Conservation (phyloP, 768 basidiomycete genomes). For the Lactarius akahatsu region DNA sequence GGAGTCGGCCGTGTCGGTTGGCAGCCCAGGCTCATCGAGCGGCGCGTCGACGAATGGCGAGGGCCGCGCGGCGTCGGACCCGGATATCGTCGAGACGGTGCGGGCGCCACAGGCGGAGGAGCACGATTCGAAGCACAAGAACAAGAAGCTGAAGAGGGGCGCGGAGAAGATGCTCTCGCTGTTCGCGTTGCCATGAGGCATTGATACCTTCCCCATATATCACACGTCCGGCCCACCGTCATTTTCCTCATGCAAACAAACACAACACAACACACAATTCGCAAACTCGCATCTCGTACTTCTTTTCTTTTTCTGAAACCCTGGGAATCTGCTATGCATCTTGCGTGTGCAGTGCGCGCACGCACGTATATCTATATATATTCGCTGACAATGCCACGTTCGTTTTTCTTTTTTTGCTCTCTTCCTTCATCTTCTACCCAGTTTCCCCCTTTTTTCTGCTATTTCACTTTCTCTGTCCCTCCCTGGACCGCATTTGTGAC, state of each 20-base stretch:
- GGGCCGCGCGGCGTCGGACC: constrained; percentile 29
- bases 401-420: constrained; percentile 8
- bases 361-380: constrained; percentile 26
- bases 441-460: too few relatives aligned
- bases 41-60: constrained; percentile 64
- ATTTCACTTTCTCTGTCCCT: background rate
- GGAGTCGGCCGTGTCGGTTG: constrained; percentile 73
- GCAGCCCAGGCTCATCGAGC: constrained; percentile 67
- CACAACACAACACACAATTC: background rate
- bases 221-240: background rate
- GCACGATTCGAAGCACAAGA: constrained; percentile 57
- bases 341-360: constrained; percentile 21
- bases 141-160: constrained; percentile 81
- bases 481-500: constrained; percentile 22
- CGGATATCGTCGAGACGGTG: constrained; percentile 25
- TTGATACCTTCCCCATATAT: background rate
- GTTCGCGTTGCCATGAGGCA: constrained; percentile 63
- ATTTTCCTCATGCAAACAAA: background rate
- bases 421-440: too few relatives aligned
- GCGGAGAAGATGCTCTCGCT: constrained; percentile 84
- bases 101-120: constrained; percentile 29
- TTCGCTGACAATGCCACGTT: constrained; percentile 24
- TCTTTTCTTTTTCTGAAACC: background rate
- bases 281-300: background rate
- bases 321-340: constrained; percentile 19